phyloP scores from a whole-genome alignment of 345 rosid genomes.

The Populus alba region DNA sequence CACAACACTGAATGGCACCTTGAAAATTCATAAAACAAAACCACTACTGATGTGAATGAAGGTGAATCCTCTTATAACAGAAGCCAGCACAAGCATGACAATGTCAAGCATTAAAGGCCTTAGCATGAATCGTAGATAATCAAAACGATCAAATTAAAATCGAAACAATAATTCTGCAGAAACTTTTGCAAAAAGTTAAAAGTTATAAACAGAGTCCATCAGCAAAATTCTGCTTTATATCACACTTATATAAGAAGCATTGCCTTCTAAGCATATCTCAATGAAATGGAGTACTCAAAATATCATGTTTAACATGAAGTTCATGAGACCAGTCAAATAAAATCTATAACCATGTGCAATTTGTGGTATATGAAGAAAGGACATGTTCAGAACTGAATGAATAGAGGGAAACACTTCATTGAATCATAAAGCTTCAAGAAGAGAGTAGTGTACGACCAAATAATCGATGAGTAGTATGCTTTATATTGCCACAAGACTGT shows the following conservation, averaged over 20 bases:
- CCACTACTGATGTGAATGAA: background rate
- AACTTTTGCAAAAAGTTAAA: background rate
- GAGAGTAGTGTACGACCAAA: background rate
- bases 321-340: background rate
- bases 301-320: background rate
- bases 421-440: background rate
- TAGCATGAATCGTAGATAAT: too few relatives aligned
- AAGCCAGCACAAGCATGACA: too few relatives aligned
- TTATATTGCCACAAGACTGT: too few relatives aligned
- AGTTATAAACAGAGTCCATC: background rate
- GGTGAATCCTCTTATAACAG: background rate
- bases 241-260: background rate
- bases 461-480: too few relatives aligned
- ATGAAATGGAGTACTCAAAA: background rate
- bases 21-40: background rate
- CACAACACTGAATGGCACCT: background rate
- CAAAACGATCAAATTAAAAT: too few relatives aligned
- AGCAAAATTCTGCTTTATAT: background rate
- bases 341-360: background rate
- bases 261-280: background rate
- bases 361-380: background rate
- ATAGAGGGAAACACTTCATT: background rate
- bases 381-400: background rate
- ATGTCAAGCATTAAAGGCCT: too few relatives aligned
- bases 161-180: background rate